Evolutionary conservation across 345 rosid genomes (phyloP), one percentile per base, ranked within the genome.

Genomic region (Melaleuca alternifolia): DNA sequence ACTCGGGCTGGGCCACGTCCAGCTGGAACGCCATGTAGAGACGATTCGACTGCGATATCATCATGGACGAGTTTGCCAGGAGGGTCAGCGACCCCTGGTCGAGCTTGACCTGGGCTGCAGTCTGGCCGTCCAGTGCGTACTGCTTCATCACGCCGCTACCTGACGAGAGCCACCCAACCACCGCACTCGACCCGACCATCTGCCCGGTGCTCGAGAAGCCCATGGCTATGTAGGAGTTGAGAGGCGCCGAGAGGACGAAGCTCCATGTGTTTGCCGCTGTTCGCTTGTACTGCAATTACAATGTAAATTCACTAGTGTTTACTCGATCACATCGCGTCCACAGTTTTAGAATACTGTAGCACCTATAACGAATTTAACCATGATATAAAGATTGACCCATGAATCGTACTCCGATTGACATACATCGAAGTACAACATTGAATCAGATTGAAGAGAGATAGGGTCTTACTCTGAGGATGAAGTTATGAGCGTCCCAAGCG

Each of bases 151-250:
- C 50, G 11, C 90, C 85, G 4, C 92, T 92, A 54, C 83, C 89
- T 1, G 88, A 8, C 14, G 97, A 89, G 46, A 94, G 7, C 98
- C 98, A 96, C 11, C 98, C 99, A 11, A 95, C 98, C 85, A 96
- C 62, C 1, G 99, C 98, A 75, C 96, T 96, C 2, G 96, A 91
- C 33, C 98, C 96, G 21, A 90, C 90, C 99, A 97, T 97, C 46
- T 7, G 9, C 3, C 94, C 96, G 83, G 82, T 83, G 86, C 85
- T 86, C 9, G 99, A 97, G 88, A 97, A 97, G 59, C 98, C 99
- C 56, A 96, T 92, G 7, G 91, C 99, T 14, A 95, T 65, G 86
- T 54, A 96, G 13, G 92, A 85, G 61, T 87, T 89, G 54, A 89
- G 90, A 0, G 94, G 96, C 2, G 95, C 89, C 15, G 98, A 97